A percentile compares a stretch with the other conserved stretches of the same genome.
Evolutionary conservation across 169 alveolate species (phyloP).

Genomic region (Cryptosporidium tyzzeri): DNA sequence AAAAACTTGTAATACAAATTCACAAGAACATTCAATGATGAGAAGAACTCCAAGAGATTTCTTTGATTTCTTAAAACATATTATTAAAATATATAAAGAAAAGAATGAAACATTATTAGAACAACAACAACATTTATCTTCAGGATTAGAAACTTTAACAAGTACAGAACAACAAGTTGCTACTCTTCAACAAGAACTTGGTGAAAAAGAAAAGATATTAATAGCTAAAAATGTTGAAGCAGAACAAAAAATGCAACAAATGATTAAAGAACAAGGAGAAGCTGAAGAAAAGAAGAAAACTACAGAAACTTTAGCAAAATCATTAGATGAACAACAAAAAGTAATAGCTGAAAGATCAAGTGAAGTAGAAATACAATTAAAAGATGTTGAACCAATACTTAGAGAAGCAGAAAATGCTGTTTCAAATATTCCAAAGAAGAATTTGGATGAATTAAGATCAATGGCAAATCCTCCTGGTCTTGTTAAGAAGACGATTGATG

Average conservation of each 20-base stretch:
- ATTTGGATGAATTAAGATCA: slow-evolving; percentile 90
- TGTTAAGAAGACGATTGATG: slow-evolving; percentile 95
- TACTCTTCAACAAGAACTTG: slow-evolving; percentile 90
- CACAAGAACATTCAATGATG: slow-evolving; percentile 7
- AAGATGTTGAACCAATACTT: slow-evolving; percentile 95
- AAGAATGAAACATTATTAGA: slow-evolving; percentile 93
- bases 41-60: slow-evolving; percentile 96
- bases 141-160: slow-evolving; percentile 94
- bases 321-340: slow-evolving; percentile 90
- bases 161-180: slow-evolving; percentile 94
- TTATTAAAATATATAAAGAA: slow-evolving; percentile 89
- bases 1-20: background rate
- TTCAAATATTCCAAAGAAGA: slow-evolving; percentile 90
- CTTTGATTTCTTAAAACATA: slow-evolving; percentile 95
- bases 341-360: slow-evolving; percentile 86
- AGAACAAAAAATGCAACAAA: slow-evolving; percentile 91
- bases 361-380: slow-evolving; percentile 90
- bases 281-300: slow-evolving; percentile 94
- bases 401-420: slow-evolving; percentile 95
- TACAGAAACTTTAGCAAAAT: slow-evolving; percentile 88
- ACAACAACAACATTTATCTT: slow-evolving; percentile 92
- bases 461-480: slow-evolving; percentile 95
- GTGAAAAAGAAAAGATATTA: slow-evolving; percentile 90
- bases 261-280: slow-evolving; percentile 94
- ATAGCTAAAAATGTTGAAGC: slow-evolving; percentile 95